Percentiles rank a stretch among this genome's conserved stretches.
These are phyloP conservation scores for Colletotrichum sp. DNA, from an alignment of 2,329 filamentous ascomycete species.

Conservation along the genomic window DNA sequence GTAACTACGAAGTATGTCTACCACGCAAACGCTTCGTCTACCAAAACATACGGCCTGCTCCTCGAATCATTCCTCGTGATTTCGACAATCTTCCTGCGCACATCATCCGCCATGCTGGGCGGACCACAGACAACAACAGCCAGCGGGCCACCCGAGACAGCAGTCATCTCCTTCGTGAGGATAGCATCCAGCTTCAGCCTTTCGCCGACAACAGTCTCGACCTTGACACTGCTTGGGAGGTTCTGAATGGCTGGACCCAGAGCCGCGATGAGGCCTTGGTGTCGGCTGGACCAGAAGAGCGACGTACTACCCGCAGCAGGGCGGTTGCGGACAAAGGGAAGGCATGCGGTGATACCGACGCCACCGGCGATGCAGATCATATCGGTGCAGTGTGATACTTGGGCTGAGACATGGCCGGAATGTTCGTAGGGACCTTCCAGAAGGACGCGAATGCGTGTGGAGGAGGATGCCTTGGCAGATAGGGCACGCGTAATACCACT, in stretches of 20 bases:
- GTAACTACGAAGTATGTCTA: no score
- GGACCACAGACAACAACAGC: slow-evolving; percentile 22
- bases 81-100: slow-evolving; percentile 14
- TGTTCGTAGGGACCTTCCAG: neutral
- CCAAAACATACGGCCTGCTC: slow-evolving; percentile 10
- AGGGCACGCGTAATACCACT: neutral
- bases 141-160: neutral
- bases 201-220: slow-evolving; percentile 2
- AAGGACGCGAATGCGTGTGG: neutral
- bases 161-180: neutral
- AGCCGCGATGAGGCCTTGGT: neutral
- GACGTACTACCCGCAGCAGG: neutral
- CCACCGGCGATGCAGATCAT: slow-evolving; percentile 12
- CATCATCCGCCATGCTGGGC: slow-evolving; percentile 23
- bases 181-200: neutral
- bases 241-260: neutral
- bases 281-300: neutral
- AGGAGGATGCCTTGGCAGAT: neutral
- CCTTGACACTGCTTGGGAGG: slow-evolving; percentile 1
- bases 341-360: slow-evolving; percentile 2
- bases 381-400: neutral
- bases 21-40: slow-evolving; percentile 23
- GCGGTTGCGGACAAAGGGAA: neutral
- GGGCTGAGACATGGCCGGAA: neutral
- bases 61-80: neutral